These are phyloP conservation scores for Gossypium australe DNA, from an alignment of 345 rosid genomes.

Conservation along the genomic window DNA sequence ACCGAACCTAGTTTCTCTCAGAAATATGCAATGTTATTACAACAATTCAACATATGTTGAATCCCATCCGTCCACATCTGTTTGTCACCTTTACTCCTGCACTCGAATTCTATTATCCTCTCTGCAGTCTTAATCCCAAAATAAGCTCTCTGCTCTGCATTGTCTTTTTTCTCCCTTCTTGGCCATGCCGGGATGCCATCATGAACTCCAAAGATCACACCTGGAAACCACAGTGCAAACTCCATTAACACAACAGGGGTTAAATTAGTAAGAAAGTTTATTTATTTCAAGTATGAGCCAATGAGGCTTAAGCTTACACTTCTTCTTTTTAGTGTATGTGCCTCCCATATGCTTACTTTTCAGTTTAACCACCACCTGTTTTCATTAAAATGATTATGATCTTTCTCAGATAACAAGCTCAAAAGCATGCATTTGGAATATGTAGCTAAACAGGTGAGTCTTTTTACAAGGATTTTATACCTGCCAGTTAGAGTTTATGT, in stretches of 20 bases:
- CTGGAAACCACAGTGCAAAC: conserved; percentile 32
- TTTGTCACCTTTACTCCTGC: conserved; percentile 56
- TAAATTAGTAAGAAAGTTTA: conserved; percentile 5
- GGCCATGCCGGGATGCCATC: conserved; percentile 60
- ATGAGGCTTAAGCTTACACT: conserved; percentile 48
- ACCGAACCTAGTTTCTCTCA: conserved; percentile 1
- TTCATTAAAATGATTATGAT: neutral
- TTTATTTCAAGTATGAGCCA: conserved; percentile 12
- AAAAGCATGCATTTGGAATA: neutral
- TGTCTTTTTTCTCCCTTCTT: conserved; percentile 39
- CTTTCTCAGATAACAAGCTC: neutral
- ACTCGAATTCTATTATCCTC: conserved; percentile 80
- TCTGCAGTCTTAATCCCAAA: conserved; percentile 69
- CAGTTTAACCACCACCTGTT: conserved; percentile 75
- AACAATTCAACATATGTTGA: conserved; percentile 51
- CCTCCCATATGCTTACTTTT: conserved; percentile 92
- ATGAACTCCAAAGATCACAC: conserved; percentile 56
- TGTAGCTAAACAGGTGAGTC: neutral
- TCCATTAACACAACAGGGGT: neutral
- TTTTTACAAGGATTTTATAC: conserved; percentile 23
- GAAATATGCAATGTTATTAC: conserved; percentile 28
- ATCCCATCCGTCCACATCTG: conserved; percentile 80
- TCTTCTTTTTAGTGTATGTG: conserved; percentile 81
- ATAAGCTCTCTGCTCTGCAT: conserved; percentile 45
- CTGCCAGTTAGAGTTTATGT: conserved; percentile 72